Evolutionary conservation across 75 land plant genomes (phyloP).

Genomic region (Cryptomeria japonica): DNA sequence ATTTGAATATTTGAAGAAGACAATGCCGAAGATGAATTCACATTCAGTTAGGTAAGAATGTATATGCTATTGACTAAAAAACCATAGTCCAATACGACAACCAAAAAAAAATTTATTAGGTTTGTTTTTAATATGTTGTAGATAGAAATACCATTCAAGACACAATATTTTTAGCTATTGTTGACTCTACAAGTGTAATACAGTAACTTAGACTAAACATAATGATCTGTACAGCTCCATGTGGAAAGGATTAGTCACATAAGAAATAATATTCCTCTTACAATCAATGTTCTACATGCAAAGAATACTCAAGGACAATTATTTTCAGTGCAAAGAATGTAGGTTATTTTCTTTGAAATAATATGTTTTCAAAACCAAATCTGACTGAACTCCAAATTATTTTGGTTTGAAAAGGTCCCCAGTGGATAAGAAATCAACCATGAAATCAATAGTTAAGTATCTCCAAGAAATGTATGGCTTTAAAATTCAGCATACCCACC

Average conservation of each 20-base stretch:
- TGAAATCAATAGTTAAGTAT: conserved; percentile 89
- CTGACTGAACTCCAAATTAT: not conserved
- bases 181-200: not conserved
- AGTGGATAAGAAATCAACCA: conserved; percentile 65
- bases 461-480: conserved; percentile 85
- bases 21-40: too few species aligned
- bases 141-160: not conserved
- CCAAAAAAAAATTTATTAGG: too few species aligned
- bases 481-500: conserved; percentile 53
- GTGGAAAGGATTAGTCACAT: too few species aligned
- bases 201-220: not conserved
- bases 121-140: not conserved
- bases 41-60: too few species aligned
- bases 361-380: not conserved
- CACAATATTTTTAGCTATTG: not conserved
- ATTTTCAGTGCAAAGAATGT: too few species aligned
- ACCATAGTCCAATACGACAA: too few species aligned
- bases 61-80: too few species aligned
- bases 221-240: not conserved
- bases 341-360: not conserved
- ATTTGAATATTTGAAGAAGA: too few species aligned
- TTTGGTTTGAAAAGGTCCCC: conserved; percentile 53
- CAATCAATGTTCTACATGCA: too few species aligned
- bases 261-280: too few species aligned
- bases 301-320: too few species aligned